Percentiles rank a stretch among this genome's conserved stretches.
Evolutionary conservation across 1,284 basidiomycete species (phyloP).

Genomic region (Moesziomyces parantarcticus): DNA sequence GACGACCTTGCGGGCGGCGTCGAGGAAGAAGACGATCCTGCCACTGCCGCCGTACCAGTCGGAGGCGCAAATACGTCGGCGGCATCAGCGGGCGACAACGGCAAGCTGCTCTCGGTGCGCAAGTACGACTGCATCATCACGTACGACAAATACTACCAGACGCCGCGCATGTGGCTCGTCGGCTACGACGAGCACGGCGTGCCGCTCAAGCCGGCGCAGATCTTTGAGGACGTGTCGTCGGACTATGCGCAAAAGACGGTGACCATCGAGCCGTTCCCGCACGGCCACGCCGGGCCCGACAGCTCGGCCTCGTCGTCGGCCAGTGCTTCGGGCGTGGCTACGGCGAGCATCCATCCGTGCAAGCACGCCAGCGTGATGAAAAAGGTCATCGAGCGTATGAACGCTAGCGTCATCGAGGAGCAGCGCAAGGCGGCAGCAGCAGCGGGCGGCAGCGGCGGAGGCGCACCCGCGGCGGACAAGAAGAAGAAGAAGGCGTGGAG

Average conservation of each 20-base stretch:
- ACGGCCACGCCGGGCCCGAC: slow-evolving; percentile 75
- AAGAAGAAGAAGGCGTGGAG: slow-evolving; percentile 82
- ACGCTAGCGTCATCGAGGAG: slow-evolving; percentile 71
- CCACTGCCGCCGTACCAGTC: slow-evolving; percentile 55
- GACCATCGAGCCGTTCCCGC: slow-evolving; percentile 97
- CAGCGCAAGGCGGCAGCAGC: slow-evolving; percentile 69
- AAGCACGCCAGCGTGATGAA: slow-evolving; percentile 99
- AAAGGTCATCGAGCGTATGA: slow-evolving; percentile 99
- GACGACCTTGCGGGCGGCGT: slow-evolving; percentile 56
- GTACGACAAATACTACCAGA: slow-evolving; percentile 81
- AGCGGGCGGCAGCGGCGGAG: slow-evolving; percentile 21
- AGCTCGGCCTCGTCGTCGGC: slow-evolving; percentile 16
- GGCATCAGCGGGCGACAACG: slow-evolving; percentile 70
- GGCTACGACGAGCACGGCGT: slow-evolving; percentile 65
- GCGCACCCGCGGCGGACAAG: slow-evolving; percentile 69
- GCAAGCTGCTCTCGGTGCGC: slow-evolving; percentile 88
- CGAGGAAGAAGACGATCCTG: slow-evolving; percentile 59
- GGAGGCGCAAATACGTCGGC: slow-evolving; percentile 25
- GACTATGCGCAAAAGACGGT: slow-evolving; percentile 99
- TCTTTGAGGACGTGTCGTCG: slow-evolving; percentile 96
- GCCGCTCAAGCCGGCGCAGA: slow-evolving; percentile 76
- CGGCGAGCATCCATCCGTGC: slow-evolving; percentile 90
- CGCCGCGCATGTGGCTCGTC: slow-evolving; percentile 65
- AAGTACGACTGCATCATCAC: slow-evolving; percentile 99
- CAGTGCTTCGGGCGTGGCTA: slow-evolving; percentile 31